Conservation (phyloP, 192 early-diverging fungal species). For the Coemansia sp. region DNA sequence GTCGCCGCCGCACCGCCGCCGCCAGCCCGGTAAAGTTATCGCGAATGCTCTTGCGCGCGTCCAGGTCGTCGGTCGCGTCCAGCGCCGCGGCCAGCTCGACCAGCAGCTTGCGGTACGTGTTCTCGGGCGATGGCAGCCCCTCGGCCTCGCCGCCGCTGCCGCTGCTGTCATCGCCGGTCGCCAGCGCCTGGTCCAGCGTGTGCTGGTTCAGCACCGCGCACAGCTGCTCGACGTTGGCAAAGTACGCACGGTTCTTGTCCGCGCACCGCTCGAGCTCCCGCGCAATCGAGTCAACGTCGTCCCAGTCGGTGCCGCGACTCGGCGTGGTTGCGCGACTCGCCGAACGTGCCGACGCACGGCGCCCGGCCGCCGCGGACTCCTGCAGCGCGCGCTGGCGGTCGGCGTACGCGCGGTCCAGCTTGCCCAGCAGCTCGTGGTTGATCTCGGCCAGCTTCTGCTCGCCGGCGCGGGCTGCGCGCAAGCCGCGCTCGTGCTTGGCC, state of each 20-base stretch:
- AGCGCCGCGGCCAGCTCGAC: constrained; percentile 27
- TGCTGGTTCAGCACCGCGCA: constrained; percentile 32
- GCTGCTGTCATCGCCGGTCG: not conserved
- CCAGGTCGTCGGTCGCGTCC: constrained; percentile 25
- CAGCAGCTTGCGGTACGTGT: constrained; percentile 37
- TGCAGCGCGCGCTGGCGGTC: constrained; percentile 23
- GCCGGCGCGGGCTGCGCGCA: constrained; percentile 12
- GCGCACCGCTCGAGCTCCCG: constrained; percentile 28
- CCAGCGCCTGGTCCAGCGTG: constrained; percentile 26
- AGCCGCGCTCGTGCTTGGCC: constrained; percentile 7
- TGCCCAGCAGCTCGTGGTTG: constrained; percentile 27
- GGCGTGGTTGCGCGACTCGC: constrained; percentile 21
- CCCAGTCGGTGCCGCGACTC: constrained; percentile 38
- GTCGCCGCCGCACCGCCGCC: constrained; percentile 21
- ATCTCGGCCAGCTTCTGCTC: constrained; percentile 20
- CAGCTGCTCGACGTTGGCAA: constrained; percentile 29
- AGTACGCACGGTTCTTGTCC: constrained; percentile 21
- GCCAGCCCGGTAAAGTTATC: constrained; percentile 43
- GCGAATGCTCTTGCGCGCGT: constrained; percentile 34
- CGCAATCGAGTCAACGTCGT: constrained; percentile 35
- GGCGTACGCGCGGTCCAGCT: constrained; percentile 23
- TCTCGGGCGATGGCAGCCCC: constrained; percentile 1
- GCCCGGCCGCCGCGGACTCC: constrained; percentile 17
- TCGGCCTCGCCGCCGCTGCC: not conserved
- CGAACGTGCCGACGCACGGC: constrained; percentile 18